Evolutionary conservation across 1,139 yeast genomes (phyloP), one percentile per base, ranked within the genome.

Genomic region (Protomyces lactucae-debilis): DNA sequence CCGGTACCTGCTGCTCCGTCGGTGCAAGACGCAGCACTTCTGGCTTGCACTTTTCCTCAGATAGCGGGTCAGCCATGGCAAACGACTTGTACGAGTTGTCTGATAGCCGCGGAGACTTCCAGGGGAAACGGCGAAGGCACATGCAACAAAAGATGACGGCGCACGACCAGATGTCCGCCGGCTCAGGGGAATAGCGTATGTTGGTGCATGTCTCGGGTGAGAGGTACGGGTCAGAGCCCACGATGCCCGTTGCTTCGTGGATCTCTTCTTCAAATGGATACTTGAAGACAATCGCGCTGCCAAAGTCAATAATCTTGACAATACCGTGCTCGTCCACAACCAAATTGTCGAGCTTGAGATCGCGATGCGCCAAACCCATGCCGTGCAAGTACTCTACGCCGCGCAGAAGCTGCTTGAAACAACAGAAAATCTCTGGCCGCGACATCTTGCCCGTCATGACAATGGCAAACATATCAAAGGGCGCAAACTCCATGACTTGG

Each of bases 401-500:
- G 69, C 83, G 84, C 57, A 88, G 76, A 48, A 95, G 82, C 76
- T 95, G 99, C 73, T 86, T 88, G 73, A 92, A 85, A 73, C 96
- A 89, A 73, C 98, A 92, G 72, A 88, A 86, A 40, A 93, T 83
- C 75, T 95, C 98, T 57, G 82, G 84, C 69, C 87, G 80, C 16
- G 88, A 79, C 98, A 95, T 91, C 71, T 86, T 84, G 53, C 96
- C 96, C 61, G 96, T 87, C 99, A 95, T 95, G 52, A 95, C 99
- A 57, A 93, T 92, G 1, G 97, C 96, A 77, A 95, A 95, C 39
- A 71, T 64, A 76, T 95, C 99, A 67, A 87, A 88, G 23, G 97
- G 97, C 66, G 97, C 95, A 74, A 89, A 95, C 74, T 95, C 99
- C 99, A 95, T 93, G 59, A 95, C 92, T 75, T 95, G 97, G 74